Evolutionary conservation across 805 yeast genomes (phyloP).

Genomic region (Candida sakaeoensis): DNA sequence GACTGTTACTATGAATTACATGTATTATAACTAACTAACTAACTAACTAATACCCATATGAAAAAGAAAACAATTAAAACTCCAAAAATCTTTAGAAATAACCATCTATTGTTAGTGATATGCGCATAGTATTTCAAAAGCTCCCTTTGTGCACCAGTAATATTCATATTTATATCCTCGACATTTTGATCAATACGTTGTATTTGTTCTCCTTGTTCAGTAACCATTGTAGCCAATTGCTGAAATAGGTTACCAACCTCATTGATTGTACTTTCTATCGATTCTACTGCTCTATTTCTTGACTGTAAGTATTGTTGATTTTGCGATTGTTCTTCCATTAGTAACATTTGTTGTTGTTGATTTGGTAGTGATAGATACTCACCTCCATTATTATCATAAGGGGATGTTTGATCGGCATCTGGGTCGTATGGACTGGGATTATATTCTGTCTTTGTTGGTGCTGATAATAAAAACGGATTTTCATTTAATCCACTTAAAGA

Average conservation of each 20-base stretch:
- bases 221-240: slow-evolving; percentile 95
- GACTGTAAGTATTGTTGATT: slow-evolving; percentile 69
- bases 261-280: slow-evolving; percentile 94
- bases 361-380: slow-evolving; percentile 72
- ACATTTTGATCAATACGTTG: slow-evolving; percentile 94
- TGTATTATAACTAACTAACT: slow-evolving; percentile 8
- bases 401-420: slow-evolving; percentile 22
- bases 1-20: not conserved
- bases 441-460: not conserved
- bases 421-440: slow-evolving; percentile 20
- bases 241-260: slow-evolving; percentile 94
- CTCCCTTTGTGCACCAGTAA: slow-evolving; percentile 92
- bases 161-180: slow-evolving; percentile 86
- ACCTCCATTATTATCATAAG: slow-evolving; percentile 24
- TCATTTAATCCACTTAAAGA: slow-evolving; percentile 19
- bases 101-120: slow-evolving; percentile 88
- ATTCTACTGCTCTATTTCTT: slow-evolving; percentile 86
- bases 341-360: slow-evolving; percentile 73
- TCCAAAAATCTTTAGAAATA: slow-evolving; percentile 85
- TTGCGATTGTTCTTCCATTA: slow-evolving; percentile 72
- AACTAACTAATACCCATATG: slow-evolving; percentile 76
- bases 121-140: slow-evolving; percentile 83
- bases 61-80: slow-evolving; percentile 73
- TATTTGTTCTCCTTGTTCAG: slow-evolving; percentile 94
- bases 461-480: slow-evolving; percentile 30